phyloP scores from a whole-genome alignment of 2,329 filamentous ascomycete species.

The Talaromyces piceae region DNA sequence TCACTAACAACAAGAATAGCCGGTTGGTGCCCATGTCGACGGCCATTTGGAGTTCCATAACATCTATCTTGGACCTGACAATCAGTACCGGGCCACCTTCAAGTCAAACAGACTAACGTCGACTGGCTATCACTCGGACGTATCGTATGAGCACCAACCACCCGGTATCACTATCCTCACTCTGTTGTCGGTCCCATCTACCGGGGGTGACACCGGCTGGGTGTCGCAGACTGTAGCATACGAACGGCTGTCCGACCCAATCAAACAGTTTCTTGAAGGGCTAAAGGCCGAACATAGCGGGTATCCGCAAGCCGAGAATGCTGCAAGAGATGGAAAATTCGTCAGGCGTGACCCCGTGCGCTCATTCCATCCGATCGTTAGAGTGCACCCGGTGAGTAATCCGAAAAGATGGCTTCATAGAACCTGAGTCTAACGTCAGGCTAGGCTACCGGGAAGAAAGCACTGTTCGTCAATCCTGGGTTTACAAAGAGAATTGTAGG shows the following conservation, averaged over 20 bases:
- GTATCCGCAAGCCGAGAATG: constrained; percentile 18
- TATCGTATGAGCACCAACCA: constrained; percentile 20
- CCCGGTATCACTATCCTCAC: constrained; percentile 21
- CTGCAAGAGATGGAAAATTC: constrained; percentile 13
- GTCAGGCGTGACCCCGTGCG: constrained; percentile 24
- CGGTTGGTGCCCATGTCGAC: constrained; percentile 38
- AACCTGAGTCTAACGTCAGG: constrained; percentile 23
- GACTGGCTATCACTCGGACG: constrained; percentile 18
- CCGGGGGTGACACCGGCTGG: constrained; percentile 24
- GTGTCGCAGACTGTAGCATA: constrained; percentile 21
- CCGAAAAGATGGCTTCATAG: too few relatives aligned
- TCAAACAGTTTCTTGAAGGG: constrained; percentile 22
- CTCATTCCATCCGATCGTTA: constrained; percentile 23
- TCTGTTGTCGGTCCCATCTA: constrained; percentile 15
- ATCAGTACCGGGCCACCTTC: constrained; percentile 33
- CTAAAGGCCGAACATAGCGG: constrained; percentile 23
- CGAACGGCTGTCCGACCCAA: constrained; percentile 19
- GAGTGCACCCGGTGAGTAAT: constrained; percentile 22
- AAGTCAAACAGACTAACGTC: constrained; percentile 32
- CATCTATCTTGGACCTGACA: constrained; percentile 42
- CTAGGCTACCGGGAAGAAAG: constrained; percentile 27
- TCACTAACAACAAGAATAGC: constrained; percentile 18
- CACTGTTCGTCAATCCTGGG: constrained; percentile 26
- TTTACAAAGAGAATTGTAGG: constrained; percentile 34
- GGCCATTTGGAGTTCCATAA: constrained; percentile 40